phyloP scores from a whole-genome alignment of 2,329 filamentous ascomycete genomes.

The Exophiala dermatitidis region DNA sequence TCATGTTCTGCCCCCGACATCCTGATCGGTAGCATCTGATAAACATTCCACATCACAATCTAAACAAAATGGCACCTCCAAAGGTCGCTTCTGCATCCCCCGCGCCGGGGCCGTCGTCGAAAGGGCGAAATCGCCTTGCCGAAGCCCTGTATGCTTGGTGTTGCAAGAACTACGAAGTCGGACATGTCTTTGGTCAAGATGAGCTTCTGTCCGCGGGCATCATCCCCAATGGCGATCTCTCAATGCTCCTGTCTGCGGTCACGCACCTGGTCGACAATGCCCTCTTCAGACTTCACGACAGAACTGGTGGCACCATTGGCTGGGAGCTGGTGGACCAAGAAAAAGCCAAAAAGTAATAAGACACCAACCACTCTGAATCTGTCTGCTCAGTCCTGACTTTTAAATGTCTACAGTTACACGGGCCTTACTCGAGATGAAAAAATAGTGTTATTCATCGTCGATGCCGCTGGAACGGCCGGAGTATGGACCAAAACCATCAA shows the following conservation, averaged over 20 bases:
- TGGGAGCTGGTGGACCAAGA: conserved; percentile 45
- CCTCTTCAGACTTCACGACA: conserved; percentile 40
- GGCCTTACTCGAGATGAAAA: conserved; percentile 57
- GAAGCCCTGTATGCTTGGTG: conserved; percentile 42
- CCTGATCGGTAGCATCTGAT: conserved; percentile 24
- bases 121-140: conserved; percentile 33
- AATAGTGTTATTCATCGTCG: conserved; percentile 82
- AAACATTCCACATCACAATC: conserved; percentile 2
- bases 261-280: conserved; percentile 42
- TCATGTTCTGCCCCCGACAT: conserved; percentile 23
- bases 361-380: conserved; percentile 4
- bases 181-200: conserved; percentile 42
- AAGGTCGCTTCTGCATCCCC: conserved; percentile 21
- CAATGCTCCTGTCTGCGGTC: conserved; percentile 39
- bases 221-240: conserved; percentile 39
- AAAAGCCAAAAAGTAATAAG: conserved; percentile 43
- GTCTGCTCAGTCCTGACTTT: conserved; percentile 14
- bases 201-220: conserved; percentile 40
- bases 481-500: conserved; percentile 89
- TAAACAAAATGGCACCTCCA: conserved; percentile 20
- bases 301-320: conserved; percentile 36
- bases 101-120: conserved; percentile 31
- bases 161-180: conserved; percentile 33
- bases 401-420: conserved; percentile 27
- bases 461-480: conserved; percentile 74